Percentiles rank a stretch among this genome's conserved stretches.
Conservation (phyloP, 2,329 filamentous ascomycete species). For the Aspergillus novofumigatus region DNA sequence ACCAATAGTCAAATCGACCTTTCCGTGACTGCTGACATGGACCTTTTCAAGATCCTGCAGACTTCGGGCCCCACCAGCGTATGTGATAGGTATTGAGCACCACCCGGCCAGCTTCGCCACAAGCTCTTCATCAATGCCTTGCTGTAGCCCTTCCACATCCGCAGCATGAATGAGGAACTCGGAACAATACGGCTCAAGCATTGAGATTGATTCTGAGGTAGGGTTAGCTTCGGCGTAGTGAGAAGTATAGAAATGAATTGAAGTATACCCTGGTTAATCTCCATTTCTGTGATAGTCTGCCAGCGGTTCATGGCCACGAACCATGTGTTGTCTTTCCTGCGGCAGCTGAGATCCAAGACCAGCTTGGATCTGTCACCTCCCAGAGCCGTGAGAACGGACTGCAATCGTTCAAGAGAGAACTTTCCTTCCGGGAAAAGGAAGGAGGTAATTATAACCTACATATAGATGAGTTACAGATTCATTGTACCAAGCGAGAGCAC, state of each 20-base stretch:
- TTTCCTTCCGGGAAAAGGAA: conserved; percentile 81
- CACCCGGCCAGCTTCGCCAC: conserved; percentile 73
- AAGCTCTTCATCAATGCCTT: conserved; percentile 82
- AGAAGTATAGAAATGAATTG: neutral
- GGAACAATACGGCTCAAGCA: conserved; percentile 85
- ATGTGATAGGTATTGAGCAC: conserved; percentile 91
- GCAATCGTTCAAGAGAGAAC: conserved; percentile 73
- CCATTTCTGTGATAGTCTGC: conserved; percentile 97
- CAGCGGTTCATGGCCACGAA: conserved; percentile 99
- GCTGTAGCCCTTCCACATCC: conserved; percentile 90
- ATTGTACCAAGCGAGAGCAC: neutral
- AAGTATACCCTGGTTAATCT: conserved; percentile 72
- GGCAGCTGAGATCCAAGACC: conserved; percentile 92
- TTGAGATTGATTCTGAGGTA: conserved; percentile 67
- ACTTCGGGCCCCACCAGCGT: conserved; percentile 86
- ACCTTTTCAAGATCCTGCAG: conserved; percentile 80
- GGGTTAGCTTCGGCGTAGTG: conserved; percentile 5
- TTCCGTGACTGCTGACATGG: conserved; percentile 70
- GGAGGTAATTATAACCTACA: conserved; percentile 93
- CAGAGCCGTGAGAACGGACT: conserved; percentile 68
- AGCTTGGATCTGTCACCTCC: conserved; percentile 73
- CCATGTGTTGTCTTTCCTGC: conserved; percentile 72
- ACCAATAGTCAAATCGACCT: conserved; percentile 90
- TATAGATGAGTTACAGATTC: neutral
- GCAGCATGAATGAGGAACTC: conserved; percentile 97